Evolutionary conservation across 2,329 filamentous ascomycete species (phyloP).

Genomic region (Pseudogymnoascus pannorum): DNA sequence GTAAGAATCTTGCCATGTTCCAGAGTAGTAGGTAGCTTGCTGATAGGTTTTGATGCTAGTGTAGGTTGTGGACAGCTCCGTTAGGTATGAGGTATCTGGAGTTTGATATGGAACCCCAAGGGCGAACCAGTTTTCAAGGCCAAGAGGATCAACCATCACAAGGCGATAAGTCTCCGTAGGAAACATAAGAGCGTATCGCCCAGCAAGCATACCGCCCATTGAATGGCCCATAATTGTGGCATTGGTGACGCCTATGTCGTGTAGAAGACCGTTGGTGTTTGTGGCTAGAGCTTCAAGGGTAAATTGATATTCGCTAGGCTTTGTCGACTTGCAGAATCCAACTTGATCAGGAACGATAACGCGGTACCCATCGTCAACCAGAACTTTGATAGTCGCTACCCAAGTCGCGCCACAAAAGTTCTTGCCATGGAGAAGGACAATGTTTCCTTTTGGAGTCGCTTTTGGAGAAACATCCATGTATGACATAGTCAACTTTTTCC

Average conservation of each 20-base stretch:
- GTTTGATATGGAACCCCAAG: constrained; percentile 39
- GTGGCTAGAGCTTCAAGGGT: constrained; percentile 42
- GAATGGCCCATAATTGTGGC: constrained; percentile 47
- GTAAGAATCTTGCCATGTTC: constrained; percentile 40
- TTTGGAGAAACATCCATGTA: constrained; percentile 46
- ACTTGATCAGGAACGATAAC: constrained; percentile 48
- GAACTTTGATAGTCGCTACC: constrained; percentile 38
- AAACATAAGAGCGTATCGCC: constrained; percentile 45
- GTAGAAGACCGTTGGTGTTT: constrained; percentile 43
- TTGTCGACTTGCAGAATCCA: constrained; percentile 51
- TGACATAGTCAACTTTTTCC: constrained; percentile 44
- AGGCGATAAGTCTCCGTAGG: constrained; percentile 36
- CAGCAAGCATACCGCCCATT: constrained; percentile 47
- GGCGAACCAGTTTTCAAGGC: neutral
- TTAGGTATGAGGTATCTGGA: constrained; percentile 33
- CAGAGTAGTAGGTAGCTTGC: constrained; percentile 40
- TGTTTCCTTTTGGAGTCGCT: neutral
- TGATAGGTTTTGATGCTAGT: constrained; percentile 38
- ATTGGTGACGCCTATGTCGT: constrained; percentile 36
- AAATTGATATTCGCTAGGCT: constrained; percentile 45
- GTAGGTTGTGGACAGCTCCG: constrained; percentile 36
- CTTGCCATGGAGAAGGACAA: constrained; percentile 45
- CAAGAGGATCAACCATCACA: constrained; percentile 42
- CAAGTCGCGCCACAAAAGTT: constrained; percentile 50
- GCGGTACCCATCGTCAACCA: constrained; percentile 40